Evolutionary conservation across 2,329 filamentous ascomycete genomes (phyloP).

Genomic region (Colletotrichum falcatum): DNA sequence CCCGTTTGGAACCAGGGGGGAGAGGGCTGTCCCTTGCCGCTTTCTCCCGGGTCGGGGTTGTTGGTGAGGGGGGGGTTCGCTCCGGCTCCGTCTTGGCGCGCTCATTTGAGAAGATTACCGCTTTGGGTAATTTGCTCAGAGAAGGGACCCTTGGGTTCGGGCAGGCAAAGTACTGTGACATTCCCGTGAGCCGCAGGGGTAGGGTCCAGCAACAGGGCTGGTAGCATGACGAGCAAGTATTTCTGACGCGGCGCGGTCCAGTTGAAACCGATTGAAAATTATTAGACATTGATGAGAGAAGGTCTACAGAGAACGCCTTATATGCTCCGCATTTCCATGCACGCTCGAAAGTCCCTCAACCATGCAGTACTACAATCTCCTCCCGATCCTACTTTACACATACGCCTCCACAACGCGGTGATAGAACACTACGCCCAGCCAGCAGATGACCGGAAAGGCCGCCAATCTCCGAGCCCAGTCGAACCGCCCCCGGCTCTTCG

Average conservation of each 20-base stretch:
- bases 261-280: conserved; percentile 5
- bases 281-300: conserved; percentile 16
- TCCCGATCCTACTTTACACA: conserved; percentile 6
- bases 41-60: background rate
- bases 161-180: conserved; percentile 21
- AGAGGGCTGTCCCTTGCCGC: too few species aligned
- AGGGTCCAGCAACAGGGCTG: background rate
- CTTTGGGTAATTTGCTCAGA: conserved; percentile 32
- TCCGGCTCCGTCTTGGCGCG: conserved; percentile 27
- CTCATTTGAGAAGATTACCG: conserved; percentile 32
- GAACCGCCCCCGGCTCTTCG: conserved; percentile 2
- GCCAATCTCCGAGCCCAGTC: conserved; percentile 37
- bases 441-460: conserved; percentile 25
- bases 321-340: background rate
- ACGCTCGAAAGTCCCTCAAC: background rate
- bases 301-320: conserved; percentile 7
- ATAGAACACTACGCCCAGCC: conserved; percentile 30
- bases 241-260: background rate
- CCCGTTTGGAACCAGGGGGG: background rate
- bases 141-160: background rate
- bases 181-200: background rate
- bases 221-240: background rate
- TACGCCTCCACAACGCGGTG: conserved; percentile 31
- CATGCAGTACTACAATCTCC: conserved; percentile 10
- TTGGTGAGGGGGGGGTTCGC: background rate